Base-by-base conservation (phyloP, 306 rosid species). In the Amphicarpaea edgeworthii region DNA sequence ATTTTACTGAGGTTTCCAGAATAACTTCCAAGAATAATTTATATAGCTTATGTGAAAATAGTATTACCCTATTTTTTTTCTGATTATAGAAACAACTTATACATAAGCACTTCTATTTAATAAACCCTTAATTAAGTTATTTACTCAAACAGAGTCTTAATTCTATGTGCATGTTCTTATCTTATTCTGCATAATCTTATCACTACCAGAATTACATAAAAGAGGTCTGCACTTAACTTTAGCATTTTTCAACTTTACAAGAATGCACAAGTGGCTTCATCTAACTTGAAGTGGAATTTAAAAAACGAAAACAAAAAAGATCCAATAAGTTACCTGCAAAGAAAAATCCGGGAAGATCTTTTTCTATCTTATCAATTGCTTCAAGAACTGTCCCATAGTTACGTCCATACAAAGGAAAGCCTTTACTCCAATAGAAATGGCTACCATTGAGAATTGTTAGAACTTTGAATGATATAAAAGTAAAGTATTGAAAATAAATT, bases 381-480 rank as follows among this genome's bases (percentile, higher is more conserved):
- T 87, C 88, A 79, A 91, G 75, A 81, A 93, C 97, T 70, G 91
- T 82, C 38, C 85, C 91, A 59, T 91, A 87, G 85, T 90, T 83
- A 68, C 2, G 89, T 59, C 94, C 98, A 51, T 90, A 94, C 85
- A 94, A 77, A 21, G 98, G 98, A 82, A 91, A 94, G 78, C 96
- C 96, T 81, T 94, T 94, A 68, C 89, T 91, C 96, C 98, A 94
- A 79, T 65, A 72, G 83, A 88, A 86, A 88, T 91, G 98, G 68
- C 97, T 91, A 94, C 72, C 85, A 85, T 77, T 64, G 65, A 69
- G 85, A 45, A 75, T 38, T 63, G 21, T 43, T 77, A 32, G 23
- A 60, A 60, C 21, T 60, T n/a, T 68, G 78, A 70, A 84, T 53
- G 68, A 26, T 16, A 50, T 16, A 17, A 38, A 76, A 73, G 12